Evolutionary conservation across 2,329 filamentous ascomycete genomes (phyloP).

Genomic region (Beauveria sp.): DNA sequence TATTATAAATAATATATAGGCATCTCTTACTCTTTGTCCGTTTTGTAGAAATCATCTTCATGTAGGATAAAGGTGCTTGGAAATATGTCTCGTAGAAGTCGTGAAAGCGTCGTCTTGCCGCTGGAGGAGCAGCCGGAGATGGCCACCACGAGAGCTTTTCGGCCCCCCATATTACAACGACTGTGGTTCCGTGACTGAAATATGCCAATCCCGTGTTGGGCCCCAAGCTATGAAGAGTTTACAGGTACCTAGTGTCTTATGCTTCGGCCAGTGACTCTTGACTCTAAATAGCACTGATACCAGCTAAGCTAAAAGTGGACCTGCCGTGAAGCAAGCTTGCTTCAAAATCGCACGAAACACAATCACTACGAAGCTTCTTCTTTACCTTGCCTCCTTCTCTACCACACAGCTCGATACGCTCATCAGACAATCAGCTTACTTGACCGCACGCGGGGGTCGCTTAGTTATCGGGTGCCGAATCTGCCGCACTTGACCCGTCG

Average conservation of each 20-base stretch:
- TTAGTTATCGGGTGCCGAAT: not conserved
- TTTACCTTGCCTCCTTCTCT: not conserved
- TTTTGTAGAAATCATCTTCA: conserved; percentile 90
- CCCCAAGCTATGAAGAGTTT: not conserved
- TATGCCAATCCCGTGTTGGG: not conserved
- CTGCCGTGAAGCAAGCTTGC: not conserved
- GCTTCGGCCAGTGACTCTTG: conserved; percentile 1
- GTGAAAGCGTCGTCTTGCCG: conserved; percentile 89
- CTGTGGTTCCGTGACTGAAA: not conserved
- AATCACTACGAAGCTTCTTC: not conserved
- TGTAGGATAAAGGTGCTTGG: conserved; percentile 76
- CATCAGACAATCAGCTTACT: not conserved
- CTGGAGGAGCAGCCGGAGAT: conserved; percentile 87
- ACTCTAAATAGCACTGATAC: not conserved
- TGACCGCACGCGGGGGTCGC: not conserved
- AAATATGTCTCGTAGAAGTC: conserved; percentile 77
- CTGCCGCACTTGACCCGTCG: not conserved
- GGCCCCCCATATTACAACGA: conserved; percentile 24
- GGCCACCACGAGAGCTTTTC: conserved; percentile 59
- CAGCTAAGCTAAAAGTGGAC: conserved; percentile 7
- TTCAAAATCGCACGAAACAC: not conserved
- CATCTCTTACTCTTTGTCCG: conserved; percentile 57
- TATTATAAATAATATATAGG: not conserved
- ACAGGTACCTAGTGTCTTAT: not conserved
- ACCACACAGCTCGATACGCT: not conserved